These are phyloP conservation scores for Earliella scabrosa DNA, from an alignment of 1,284 basidiomycete genomes.

Conservation along the genomic window DNA sequence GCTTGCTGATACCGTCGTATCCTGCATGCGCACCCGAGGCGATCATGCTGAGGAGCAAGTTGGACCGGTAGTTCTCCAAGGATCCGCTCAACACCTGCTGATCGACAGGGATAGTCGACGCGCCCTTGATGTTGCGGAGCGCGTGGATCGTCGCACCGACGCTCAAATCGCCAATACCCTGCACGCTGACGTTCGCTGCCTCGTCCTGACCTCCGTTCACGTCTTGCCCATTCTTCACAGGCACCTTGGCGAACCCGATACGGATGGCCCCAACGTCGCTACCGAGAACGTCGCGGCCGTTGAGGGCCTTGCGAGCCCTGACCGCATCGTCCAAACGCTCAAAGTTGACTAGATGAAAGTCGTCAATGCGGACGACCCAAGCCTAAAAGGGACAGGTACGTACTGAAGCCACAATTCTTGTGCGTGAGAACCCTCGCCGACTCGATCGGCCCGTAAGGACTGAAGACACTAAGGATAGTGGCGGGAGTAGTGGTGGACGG, in stretches of 20 bases:
- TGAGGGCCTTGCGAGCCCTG: constrained; percentile 91
- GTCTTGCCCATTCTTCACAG: constrained; percentile 83
- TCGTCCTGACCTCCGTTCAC: constrained; percentile 65
- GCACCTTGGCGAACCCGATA: constrained; percentile 96
- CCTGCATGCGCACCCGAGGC: constrained; percentile 80
- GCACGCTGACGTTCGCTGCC: constrained; percentile 64
- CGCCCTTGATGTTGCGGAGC: constrained; percentile 85
- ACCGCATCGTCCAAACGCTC: constrained; percentile 97
- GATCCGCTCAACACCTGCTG: constrained; percentile 90
- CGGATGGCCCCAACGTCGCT: constrained; percentile 95
- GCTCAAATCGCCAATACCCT: constrained; percentile 80
- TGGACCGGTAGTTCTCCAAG: constrained; percentile 93
- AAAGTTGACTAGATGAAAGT: constrained; percentile 78
- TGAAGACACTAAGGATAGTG: constrained; percentile 91
- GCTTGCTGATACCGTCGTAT: constrained; percentile 61
- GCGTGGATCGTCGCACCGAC: constrained; percentile 86
- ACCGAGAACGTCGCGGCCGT: constrained; percentile 93
- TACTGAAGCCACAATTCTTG: constrained; percentile 95
- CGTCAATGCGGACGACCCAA: constrained; percentile 17
- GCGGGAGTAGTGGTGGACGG: constrained; percentile 92
- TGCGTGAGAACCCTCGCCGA: constrained; percentile 94
- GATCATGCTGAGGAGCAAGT: constrained; percentile 89
- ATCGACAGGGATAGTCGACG: constrained; percentile 85
- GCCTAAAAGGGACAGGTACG: constrained; percentile 36
- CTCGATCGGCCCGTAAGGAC: constrained; percentile 96